Base-by-base conservation (phyloP, 257 asterid genomes). In the Penstemon barbatus region DNA sequence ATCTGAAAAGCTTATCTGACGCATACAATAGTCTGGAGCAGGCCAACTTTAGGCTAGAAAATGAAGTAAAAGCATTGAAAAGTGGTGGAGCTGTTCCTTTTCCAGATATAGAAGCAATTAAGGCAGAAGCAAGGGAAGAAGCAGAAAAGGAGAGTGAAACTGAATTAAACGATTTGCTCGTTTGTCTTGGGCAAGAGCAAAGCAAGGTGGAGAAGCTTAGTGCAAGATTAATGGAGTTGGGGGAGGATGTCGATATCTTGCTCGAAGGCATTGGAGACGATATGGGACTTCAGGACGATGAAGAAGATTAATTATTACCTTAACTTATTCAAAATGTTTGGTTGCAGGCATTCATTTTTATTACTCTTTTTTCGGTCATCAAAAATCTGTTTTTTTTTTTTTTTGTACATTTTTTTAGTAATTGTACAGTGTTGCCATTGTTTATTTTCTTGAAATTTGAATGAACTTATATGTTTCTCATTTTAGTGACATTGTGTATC, bases 131-230 rank as follows among this genome's bases (percentile, higher is more conserved):
- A 5, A 77, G 90, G 68, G 96, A 88, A 77, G 96, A 88, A 82
- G 99, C 96, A 57, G 84, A 74, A 50, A 87, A 78, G 82, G 96
- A 90, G 78, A 90, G 97, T 48, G 99, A 93, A 79, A 90, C 81
- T 41, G 99, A 93, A 61, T 71, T 90, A 71, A 84, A 74, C 5
- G 97, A 93, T 75, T 82, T 93, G 86, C 82, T 93, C 0, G 99
- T 93, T 50, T 93, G 99, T 62, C 95, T 93, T 3, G 99, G 99
- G 68, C 99, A 93, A 79, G 99, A 93, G 63, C 99, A 93, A 80
- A 93, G 92, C 79, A 93, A 86, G 81, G 97, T 85, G 71, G 96
- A 93, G 78, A 90, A 72, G 77, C 96, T 93, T 7, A 79, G 91
- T 55, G 79, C 77, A 48, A 86, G 85, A 74, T 72, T 93, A n/a